phyloP scores from a whole-genome alignment of 2,329 filamentous ascomycete genomes.

The Niveomyces coronatus region DNA sequence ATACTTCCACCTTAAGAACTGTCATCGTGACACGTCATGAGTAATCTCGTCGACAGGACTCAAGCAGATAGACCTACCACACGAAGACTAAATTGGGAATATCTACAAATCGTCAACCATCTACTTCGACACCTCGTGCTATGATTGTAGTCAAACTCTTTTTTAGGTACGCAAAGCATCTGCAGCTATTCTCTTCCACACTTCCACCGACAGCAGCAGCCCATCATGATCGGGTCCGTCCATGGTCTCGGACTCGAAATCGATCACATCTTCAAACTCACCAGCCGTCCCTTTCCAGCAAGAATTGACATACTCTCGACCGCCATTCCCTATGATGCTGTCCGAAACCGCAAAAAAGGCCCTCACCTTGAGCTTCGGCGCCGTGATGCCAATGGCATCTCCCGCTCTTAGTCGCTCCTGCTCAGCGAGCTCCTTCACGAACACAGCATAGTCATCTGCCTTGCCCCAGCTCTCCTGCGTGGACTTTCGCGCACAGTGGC shows the following conservation, averaged over 20 bases:
- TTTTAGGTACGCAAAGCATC: too few species aligned
- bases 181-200: too few species aligned
- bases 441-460: slow-evolving; percentile 5
- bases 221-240: slow-evolving; percentile 7
- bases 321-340: slow-evolving; percentile 6
- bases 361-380: slow-evolving; percentile 3
- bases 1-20: too few species aligned
- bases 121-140: too few species aligned
- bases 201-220: slow-evolving; percentile 2
- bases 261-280: slow-evolving; percentile 6
- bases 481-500: slow-evolving; percentile 6
- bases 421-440: slow-evolving; percentile 2
- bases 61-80: too few species aligned
- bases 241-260: not conserved
- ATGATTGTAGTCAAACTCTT: too few species aligned
- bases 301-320: slow-evolving; percentile 4
- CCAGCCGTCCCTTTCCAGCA: slow-evolving; percentile 5
- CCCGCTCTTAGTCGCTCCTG: slow-evolving; percentile 1
- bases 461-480: slow-evolving; percentile 7
- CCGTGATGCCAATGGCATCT: not conserved
- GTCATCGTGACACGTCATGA: not conserved
- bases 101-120: too few species aligned
- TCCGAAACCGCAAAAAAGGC: slow-evolving; percentile 6
- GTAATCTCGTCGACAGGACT: too few species aligned
- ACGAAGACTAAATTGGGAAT: too few species aligned